Base-by-base conservation (phyloP, 176 grass and related monocot species). In the Tillandsia fasciculata region DNA sequence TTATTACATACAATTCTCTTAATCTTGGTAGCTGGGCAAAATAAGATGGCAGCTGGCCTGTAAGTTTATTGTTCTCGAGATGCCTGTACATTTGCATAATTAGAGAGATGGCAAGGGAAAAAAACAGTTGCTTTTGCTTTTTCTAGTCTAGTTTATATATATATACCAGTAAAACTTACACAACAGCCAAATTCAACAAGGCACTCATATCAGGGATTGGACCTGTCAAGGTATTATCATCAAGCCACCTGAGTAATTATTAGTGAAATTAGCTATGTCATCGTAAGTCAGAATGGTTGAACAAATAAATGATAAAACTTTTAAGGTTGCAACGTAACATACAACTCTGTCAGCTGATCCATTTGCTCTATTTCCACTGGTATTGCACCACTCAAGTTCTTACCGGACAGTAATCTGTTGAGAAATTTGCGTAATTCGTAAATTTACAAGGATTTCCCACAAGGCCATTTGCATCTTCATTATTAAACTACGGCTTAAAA, bases 1-100 rank as follows among this genome's bases (percentile, higher is more conserved):
- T 42, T 42, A 42, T 67, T 67, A 67, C 65, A 17, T 67, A 67
- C 65, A 67, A 67, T 67, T 67, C 65, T 67, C 33, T 67, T 67
- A 67, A 67, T 29, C 12, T 67, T 67, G 29, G 65, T 13, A 67
- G 28, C 13, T 49, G 11, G 12, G 13, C 65, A 67, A 67, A 67
- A 33, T 49, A 67, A 67, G 65, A 67, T 48, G 65, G 65, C 29
- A 67, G 10, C 14, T 20, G 65, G 48, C 65, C 65, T 2, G 65
- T 42, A 14, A 67, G 65, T 42, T 48, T 42, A 9, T 67, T 67
- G 12, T 67, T 49, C 65, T 67, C 65, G 15, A 67, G 28, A 67
- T 67, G 65, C 65, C 65, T 67, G 65, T 11, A 67, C 9, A 48
- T 47, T 47, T 49, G 9, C 64, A 67, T 13, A 14, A 8, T 49